Percentiles rank a stretch among this genome's conserved stretches.
Conservation (phyloP, 2,329 filamentous ascomycete species). For the Hansfordia pulvinata region DNA sequence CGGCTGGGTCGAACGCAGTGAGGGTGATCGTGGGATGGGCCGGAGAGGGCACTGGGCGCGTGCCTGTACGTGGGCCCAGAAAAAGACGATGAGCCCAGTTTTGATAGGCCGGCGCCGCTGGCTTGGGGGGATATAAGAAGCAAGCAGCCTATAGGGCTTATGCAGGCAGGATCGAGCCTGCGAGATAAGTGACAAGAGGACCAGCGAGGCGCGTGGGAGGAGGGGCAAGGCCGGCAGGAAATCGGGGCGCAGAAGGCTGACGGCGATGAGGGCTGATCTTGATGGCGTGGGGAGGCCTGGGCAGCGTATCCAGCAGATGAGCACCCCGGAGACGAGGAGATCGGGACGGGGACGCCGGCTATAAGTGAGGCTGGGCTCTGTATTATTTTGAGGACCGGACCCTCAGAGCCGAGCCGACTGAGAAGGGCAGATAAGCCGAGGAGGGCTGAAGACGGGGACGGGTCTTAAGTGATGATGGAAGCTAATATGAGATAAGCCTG, state of each 20-base stretch:
- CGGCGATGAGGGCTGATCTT: not conserved
- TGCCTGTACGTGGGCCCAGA: too few species aligned
- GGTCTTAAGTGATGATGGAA: slow-evolving; percentile 35
- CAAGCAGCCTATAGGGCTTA: not conserved
- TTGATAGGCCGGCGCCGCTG: not conserved
- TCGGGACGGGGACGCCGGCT: too few species aligned
- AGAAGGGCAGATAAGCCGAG: not conserved
- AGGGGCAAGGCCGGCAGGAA: not conserved
- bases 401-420: not conserved
- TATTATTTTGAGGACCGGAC: not conserved
- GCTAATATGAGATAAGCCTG: slow-evolving; percentile 42
- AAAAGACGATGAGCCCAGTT: too few species aligned
- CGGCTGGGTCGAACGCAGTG: not conserved
- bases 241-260: slow-evolving; percentile 1
- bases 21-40: not conserved
- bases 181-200: not conserved
- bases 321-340: too few species aligned
- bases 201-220: not conserved
- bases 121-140: slow-evolving; percentile 1
- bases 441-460: slow-evolving; percentile 5
- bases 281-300: not conserved
- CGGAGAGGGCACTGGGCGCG: not conserved
- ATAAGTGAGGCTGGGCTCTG: too few species aligned
- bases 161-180: not conserved
- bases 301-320: too few species aligned